A percentile compares a stretch with the other conserved stretches of the same genome.
These are phyloP conservation scores for Lactarius sp. DNA, from an alignment of 768 basidiomycete genomes.

Conservation along the genomic window DNA sequence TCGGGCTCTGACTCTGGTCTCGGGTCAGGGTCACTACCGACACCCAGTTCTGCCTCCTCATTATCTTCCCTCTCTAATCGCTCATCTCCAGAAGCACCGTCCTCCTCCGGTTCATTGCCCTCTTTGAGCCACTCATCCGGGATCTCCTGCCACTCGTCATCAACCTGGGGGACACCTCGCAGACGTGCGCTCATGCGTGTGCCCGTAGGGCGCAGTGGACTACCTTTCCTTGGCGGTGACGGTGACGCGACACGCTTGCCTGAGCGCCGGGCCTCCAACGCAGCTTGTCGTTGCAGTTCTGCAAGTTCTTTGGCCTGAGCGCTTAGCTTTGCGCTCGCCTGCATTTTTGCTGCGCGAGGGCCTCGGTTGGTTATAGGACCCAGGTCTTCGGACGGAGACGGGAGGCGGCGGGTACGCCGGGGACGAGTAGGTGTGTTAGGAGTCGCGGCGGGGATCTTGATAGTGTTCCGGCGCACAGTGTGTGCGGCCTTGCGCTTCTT, in stretches of 20 bases:
- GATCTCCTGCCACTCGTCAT: conserved; percentile 71
- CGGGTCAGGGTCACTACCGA: conserved; percentile 4
- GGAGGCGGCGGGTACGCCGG: conserved; percentile 10
- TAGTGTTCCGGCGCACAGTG: conserved; percentile 16
- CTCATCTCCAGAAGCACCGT: conserved; percentile 22
- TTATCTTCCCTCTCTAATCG: conserved; percentile 26
- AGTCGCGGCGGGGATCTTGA: conserved; percentile 4
- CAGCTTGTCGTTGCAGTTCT: conserved; percentile 52
- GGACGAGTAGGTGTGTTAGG: conserved; percentile 12
- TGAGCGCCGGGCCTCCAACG: conserved; percentile 26
- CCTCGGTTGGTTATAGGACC: conserved; percentile 37
- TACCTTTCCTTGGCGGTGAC: conserved; percentile 19
- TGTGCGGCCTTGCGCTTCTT: conserved; percentile 28
- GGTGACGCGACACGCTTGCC: conserved; percentile 16
- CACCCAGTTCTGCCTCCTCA: conserved; percentile 24
- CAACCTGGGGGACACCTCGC: conserved; percentile 41
- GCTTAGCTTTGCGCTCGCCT: conserved; percentile 65
- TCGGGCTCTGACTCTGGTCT: conserved; percentile 10
- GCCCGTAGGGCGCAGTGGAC: conserved; percentile 40
- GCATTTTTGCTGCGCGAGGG: conserved; percentile 61
- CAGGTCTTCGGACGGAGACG: conserved; percentile 5
- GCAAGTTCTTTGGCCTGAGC: conserved; percentile 65
- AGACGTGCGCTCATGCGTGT: conserved; percentile 65
- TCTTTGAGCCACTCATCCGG: conserved; percentile 67
- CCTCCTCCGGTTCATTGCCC: conserved; percentile 20